A percentile compares a stretch with the other conserved stretches of the same genome.
Evolutionary conservation across 306 rosid species (phyloP).

Genomic region (Clitoria ternatea): DNA sequence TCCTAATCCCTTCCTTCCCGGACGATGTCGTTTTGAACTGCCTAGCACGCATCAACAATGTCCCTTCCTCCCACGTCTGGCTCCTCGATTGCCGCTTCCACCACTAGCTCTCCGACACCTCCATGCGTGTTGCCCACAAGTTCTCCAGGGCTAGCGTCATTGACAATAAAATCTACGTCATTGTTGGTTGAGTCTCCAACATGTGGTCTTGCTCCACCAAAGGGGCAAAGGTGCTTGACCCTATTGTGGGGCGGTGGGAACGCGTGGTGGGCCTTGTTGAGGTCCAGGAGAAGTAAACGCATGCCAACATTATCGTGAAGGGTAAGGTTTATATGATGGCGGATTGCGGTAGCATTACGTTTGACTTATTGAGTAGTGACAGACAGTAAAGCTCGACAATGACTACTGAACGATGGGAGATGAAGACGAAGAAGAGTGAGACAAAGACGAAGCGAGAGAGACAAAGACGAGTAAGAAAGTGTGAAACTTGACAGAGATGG

Average conservation of each 20-base stretch:
- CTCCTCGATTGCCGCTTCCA: constrained; percentile 70
- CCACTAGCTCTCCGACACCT: constrained; percentile 50
- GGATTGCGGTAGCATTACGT: constrained; percentile 61
- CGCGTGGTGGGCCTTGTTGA: constrained; percentile 48
- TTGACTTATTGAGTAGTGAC: constrained; percentile 31
- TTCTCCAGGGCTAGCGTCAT: constrained; percentile 63
- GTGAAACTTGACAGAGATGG: too few species aligned
- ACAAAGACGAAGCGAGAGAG: too few species aligned
- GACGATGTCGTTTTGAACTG: constrained; percentile 72
- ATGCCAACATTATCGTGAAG: constrained; percentile 57
- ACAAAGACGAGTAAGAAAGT: too few species aligned
- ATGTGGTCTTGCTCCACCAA: constrained; percentile 47
- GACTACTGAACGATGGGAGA: too few species aligned
- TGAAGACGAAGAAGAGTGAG: too few species aligned
- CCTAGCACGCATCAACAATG: constrained; percentile 55
- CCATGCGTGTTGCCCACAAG: constrained; percentile 62
- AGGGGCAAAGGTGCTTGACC: constrained; percentile 63
- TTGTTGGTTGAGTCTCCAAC: constrained; percentile 67
- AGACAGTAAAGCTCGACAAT: too few species aligned
- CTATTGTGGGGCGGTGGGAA: constrained; percentile 44
- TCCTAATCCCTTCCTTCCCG: constrained; percentile 61
- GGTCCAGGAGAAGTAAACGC: constrained; percentile 75
- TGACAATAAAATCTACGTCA: constrained; percentile 50
- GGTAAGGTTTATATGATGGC: constrained; percentile 65
- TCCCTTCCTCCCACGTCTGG: constrained; percentile 60